phyloP scores from a whole-genome alignment of 2,329 filamentous ascomycete species.

The Blumeriella jaapii region DNA sequence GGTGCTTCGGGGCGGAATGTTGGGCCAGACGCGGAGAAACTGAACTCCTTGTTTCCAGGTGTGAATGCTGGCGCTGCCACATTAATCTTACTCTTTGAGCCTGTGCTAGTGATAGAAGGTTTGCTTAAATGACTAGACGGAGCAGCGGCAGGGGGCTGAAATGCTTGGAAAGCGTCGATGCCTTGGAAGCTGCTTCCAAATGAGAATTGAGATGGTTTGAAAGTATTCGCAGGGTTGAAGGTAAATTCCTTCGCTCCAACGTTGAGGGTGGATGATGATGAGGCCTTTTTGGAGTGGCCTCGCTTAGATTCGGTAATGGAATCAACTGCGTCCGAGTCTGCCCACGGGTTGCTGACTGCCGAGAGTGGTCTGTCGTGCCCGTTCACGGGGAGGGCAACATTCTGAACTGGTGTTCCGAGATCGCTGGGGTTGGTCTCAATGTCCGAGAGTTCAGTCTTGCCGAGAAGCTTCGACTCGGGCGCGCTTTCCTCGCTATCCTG shows the following conservation, averaged over 20 bases:
- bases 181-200: slow-evolving; percentile 38
- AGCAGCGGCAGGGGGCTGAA: slow-evolving; percentile 29
- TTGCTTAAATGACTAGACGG: slow-evolving; percentile 20
- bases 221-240: slow-evolving; percentile 44
- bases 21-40: slow-evolving; percentile 52
- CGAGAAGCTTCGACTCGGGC: slow-evolving; percentile 16
- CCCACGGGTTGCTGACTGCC: slow-evolving; percentile 52
- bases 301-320: slow-evolving; percentile 30
- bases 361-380: slow-evolving; percentile 45
- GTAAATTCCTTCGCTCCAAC: slow-evolving; percentile 84
- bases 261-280: slow-evolving; percentile 71
- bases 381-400: slow-evolving; percentile 36
- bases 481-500: slow-evolving; percentile 39
- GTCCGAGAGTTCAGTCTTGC: slow-evolving; percentile 44
- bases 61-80: slow-evolving; percentile 60
- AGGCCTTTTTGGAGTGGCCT: slow-evolving; percentile 56
- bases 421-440: slow-evolving; percentile 66
- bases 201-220: slow-evolving; percentile 39
- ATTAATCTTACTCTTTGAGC: slow-evolving; percentile 45
- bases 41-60: slow-evolving; percentile 53
- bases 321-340: slow-evolving; percentile 35
- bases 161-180: slow-evolving; percentile 13
- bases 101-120: slow-evolving; percentile 18
- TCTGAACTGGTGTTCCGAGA: slow-evolving; percentile 49
- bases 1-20: slow-evolving; percentile 70